Evolutionary conservation across 192 early-diverging fungal species (phyloP).

Genomic region (Neocallimastix lanati): DNA sequence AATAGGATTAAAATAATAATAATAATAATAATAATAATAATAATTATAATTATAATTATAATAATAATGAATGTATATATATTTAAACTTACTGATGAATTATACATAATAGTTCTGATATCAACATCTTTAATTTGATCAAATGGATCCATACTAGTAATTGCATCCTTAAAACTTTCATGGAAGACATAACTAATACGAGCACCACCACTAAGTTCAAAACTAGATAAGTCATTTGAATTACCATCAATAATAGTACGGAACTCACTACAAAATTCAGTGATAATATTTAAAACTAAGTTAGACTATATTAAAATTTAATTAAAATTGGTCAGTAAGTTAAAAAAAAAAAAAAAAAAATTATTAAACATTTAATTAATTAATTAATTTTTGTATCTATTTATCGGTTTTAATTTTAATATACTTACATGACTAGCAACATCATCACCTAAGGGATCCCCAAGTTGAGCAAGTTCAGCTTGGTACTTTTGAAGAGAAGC

Average conservation of each 20-base stretch:
- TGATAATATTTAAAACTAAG: conserved; percentile 89
- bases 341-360: too few species aligned
- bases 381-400: too few species aligned
- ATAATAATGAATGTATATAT: too few species aligned
- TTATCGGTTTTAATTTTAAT: too few species aligned
- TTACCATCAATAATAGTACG: conserved; percentile 89
- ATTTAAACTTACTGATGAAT: conserved; percentile 62
- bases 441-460: conserved; percentile 75
- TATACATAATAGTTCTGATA: conserved; percentile 96
- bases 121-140: conserved; percentile 98
- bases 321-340: too few species aligned
- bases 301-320: too few species aligned
- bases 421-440: conserved; percentile 31
- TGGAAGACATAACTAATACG: conserved; percentile 99
- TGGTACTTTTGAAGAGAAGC: conserved; percentile 67
- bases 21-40: too few species aligned
- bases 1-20: too few species aligned
- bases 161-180: conserved; percentile 79
- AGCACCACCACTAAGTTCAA: conserved; percentile 93
- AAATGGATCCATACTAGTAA: conserved; percentile 91
- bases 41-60: too few species aligned
- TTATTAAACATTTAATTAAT: too few species aligned
- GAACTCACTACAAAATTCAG: conserved; percentile 96
- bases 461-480: conserved; percentile 68
- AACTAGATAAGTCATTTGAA: conserved; percentile 79